A percentile compares a stretch with the other conserved stretches of the same genome.
Conservation (phyloP, 1,284 basidiomycete genomes). For the Coniferiporia sulphurascens region DNA sequence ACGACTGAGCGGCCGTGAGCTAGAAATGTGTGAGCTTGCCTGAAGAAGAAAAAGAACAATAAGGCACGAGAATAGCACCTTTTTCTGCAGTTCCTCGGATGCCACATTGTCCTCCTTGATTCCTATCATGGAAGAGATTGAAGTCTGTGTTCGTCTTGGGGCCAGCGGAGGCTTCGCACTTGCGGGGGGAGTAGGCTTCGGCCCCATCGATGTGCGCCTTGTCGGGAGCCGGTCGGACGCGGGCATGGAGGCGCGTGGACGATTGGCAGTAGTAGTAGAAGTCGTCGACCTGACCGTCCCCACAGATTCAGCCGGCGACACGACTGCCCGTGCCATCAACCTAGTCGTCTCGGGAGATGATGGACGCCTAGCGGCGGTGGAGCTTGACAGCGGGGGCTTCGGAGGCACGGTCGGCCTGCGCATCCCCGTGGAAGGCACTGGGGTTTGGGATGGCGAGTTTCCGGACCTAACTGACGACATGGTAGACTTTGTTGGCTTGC, state of each 20-base stretch:
- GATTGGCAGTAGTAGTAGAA: constrained; percentile 32
- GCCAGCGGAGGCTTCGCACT: constrained; percentile 26
- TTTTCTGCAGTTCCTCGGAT: constrained; percentile 52
- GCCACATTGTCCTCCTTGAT: constrained; percentile 55
- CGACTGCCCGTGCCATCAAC: constrained; percentile 32
- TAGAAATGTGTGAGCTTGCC: constrained; percentile 28
- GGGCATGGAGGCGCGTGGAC: constrained; percentile 51
- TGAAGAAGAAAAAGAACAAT: constrained; percentile 13
- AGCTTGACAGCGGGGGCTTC: constrained; percentile 22
- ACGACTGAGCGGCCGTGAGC: constrained; percentile 54
- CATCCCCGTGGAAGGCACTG: constrained; percentile 5
- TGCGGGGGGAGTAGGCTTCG: constrained; percentile 28
- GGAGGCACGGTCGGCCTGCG: constrained; percentile 13
- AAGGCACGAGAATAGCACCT: constrained; percentile 36
- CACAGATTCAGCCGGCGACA: constrained; percentile 49
- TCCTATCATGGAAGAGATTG: constrained; percentile 67
- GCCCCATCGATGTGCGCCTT: constrained; percentile 26
- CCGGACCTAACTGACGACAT: constrained; percentile 34
- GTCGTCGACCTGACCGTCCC: constrained; percentile 26
- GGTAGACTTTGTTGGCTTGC: constrained; percentile 33
- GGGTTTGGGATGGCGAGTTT: constrained; percentile 31
- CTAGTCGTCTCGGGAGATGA: constrained; percentile 32
- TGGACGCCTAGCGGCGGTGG: constrained; percentile 25
- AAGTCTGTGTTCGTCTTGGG: constrained; percentile 38
- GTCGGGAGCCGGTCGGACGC: constrained; percentile 44